Evolutionary conservation across 2,329 filamentous ascomycete genomes (phyloP).

Genomic region (Geosmithia morbida): DNA sequence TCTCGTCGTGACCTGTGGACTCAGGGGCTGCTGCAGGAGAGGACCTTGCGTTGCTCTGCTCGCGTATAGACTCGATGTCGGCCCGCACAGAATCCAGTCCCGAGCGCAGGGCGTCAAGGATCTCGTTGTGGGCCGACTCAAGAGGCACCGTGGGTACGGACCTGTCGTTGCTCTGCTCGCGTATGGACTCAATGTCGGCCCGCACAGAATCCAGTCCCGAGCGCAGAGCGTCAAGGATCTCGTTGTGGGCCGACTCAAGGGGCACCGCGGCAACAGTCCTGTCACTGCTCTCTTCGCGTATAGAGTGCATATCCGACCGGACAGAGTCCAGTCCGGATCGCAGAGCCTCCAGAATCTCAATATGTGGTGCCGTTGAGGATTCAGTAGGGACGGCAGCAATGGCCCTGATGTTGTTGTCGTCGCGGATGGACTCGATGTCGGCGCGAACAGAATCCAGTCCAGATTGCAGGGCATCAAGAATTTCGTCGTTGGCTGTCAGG

Average conservation of each 20-base stretch:
- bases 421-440: conserved; percentile 66
- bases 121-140: conserved; percentile 58
- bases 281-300: conserved; percentile 71
- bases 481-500: conserved; percentile 75
- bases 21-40: conserved; percentile 49
- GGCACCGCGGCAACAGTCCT: conserved; percentile 56
- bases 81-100: conserved; percentile 64
- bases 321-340: conserved; percentile 61
- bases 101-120: conserved; percentile 80
- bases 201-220: conserved; percentile 73
- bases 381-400: conserved; percentile 21
- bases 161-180: conserved; percentile 58
- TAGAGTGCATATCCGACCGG: conserved; percentile 67
- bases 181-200: conserved; percentile 62
- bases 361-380: conserved; percentile 21
- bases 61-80: conserved; percentile 64
- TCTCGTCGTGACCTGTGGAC: conserved; percentile 56
- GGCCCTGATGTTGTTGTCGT: conserved; percentile 32
- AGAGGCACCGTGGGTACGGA: conserved; percentile 52
- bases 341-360: conserved; percentile 59
- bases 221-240: conserved; percentile 79
- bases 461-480: conserved; percentile 55
- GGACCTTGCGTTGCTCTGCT: conserved; percentile 56
- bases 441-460: conserved; percentile 63
- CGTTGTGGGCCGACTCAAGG: conserved; percentile 57